Conservation (phyloP, 1,284 basidiomycete genomes). For the Peniophora sp. region DNA sequence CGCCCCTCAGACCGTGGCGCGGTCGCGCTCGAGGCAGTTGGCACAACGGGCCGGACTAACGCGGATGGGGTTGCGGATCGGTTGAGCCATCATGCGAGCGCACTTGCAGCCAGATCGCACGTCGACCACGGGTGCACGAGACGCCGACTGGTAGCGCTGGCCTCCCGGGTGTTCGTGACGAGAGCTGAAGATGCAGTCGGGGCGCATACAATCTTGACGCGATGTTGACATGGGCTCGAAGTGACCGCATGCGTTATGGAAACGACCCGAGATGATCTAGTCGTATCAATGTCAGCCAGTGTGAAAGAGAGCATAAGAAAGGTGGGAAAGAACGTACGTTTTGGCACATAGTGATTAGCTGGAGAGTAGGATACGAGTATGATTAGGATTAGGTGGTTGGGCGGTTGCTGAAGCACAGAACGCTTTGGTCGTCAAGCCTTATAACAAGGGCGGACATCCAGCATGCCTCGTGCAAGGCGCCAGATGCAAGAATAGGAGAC, state of each 20-base stretch:
- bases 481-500: too few relatives aligned
- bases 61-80: slow-evolving; percentile 67
- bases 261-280: slow-evolving; percentile 76
- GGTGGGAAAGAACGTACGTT: too few relatives aligned
- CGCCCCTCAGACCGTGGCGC: background rate
- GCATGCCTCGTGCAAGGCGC: too few relatives aligned
- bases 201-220: slow-evolving; percentile 55
- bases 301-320: too few relatives aligned
- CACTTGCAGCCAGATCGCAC: slow-evolving; percentile 52
- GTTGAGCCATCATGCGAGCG: slow-evolving; percentile 59
- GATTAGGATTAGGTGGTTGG: too few relatives aligned
- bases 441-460: too few relatives aligned
- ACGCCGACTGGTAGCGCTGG: slow-evolving; percentile 21
- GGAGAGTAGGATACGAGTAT: too few relatives aligned
- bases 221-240: slow-evolving; percentile 69
- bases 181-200: slow-evolving; percentile 64
- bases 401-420: too few relatives aligned
- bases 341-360: too few relatives aligned
- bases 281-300: too few relatives aligned
- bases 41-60: slow-evolving; percentile 37
- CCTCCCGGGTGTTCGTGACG: slow-evolving; percentile 52
- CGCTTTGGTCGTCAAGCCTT: too few relatives aligned
- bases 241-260: slow-evolving; percentile 65
- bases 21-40: slow-evolving; percentile 2
- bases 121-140: background rate